These are phyloP conservation scores for Diaporthe citri DNA, from an alignment of 2,329 filamentous ascomycete genomes.

Conservation along the genomic window DNA sequence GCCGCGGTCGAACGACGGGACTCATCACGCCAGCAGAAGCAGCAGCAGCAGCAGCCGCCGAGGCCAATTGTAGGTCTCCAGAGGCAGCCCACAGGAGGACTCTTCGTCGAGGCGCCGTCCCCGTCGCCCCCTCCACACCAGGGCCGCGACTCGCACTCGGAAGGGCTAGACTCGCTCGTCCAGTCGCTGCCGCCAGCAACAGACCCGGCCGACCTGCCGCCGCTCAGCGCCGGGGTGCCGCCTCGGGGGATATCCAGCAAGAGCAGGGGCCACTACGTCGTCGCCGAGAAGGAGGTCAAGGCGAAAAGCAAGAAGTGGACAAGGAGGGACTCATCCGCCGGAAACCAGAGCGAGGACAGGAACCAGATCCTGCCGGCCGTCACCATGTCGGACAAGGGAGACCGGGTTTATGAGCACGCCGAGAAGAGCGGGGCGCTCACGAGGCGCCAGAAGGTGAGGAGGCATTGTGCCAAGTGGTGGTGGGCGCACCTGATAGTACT, in stretches of 20 bases:
- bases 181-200: constrained; percentile 13
- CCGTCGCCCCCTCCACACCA: constrained; percentile 8
- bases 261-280: constrained; percentile 8
- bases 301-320: not conserved
- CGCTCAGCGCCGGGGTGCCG: constrained; percentile 19
- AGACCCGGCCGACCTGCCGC: not conserved
- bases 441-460: constrained; percentile 49
- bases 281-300: not conserved
- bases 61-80: not conserved
- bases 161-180: constrained; percentile 15
- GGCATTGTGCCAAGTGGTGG: constrained; percentile 70
- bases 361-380: not conserved
- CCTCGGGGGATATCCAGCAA: constrained; percentile 12
- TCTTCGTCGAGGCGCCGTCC: constrained; percentile 15
- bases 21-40: not conserved
- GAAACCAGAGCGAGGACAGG: not conserved
- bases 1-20: not conserved
- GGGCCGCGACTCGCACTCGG: not conserved
- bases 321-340: constrained; percentile 17
- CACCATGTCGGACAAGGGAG: constrained; percentile 40
- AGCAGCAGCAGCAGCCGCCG: not conserved
- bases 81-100: constrained; percentile 23
- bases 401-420: constrained; percentile 1
- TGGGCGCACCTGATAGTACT: constrained; percentile 69
- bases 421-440: constrained; percentile 13